Evolutionary conservation across 2,329 filamentous ascomycete species (phyloP), one percentile per base, ranked within the genome.

Genomic region (Calonectria pteridis): DNA sequence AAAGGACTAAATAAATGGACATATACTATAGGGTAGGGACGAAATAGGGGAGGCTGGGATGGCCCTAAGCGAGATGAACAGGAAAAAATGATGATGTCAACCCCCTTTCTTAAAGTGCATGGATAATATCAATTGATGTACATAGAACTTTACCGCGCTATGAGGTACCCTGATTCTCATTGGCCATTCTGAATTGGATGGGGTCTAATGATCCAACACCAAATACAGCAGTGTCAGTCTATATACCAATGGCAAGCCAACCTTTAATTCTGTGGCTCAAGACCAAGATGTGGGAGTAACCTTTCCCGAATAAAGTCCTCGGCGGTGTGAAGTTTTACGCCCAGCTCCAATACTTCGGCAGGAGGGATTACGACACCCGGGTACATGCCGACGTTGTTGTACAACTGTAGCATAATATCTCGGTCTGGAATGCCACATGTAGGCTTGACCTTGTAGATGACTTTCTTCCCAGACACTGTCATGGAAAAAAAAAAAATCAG

Each of bases 371-470:
- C 33, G 28, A 59, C 55, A 5, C 55, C 55, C 0, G 55, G 55
- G 14, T 59, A 59, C 55, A 59, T 59, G 20, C 55, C 55, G 16
- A 59, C 55, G 28, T 59, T 59, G 33, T 59, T 59, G 13, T 59
- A 59, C 11, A 59, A 7, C 16, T 59, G 55, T 9, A 59, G 23
- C 55, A 59, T 59, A 11, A 59, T 59, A 40, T 59, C 55, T 18
- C 55, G 23, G 23, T 59, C 55, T 40, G 33, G 20, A 28, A 59
- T 59, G 13, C 55, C 55, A 11, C 55, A 59, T 1, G 55, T 59
- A 3, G 55, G 55, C n/a, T 59, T 59, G 13, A 59, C 55, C 33
- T 59, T 59, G 23, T 59, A 59, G 3, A 59, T 13, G 7, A 59
- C 55, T 20, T 40, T 59, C 26, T 59, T 59, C 3, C 55, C 55